These are phyloP conservation scores for Boeremia lycopersici DNA, from an alignment of 2,329 filamentous ascomycete species.

Conservation along the genomic window DNA sequence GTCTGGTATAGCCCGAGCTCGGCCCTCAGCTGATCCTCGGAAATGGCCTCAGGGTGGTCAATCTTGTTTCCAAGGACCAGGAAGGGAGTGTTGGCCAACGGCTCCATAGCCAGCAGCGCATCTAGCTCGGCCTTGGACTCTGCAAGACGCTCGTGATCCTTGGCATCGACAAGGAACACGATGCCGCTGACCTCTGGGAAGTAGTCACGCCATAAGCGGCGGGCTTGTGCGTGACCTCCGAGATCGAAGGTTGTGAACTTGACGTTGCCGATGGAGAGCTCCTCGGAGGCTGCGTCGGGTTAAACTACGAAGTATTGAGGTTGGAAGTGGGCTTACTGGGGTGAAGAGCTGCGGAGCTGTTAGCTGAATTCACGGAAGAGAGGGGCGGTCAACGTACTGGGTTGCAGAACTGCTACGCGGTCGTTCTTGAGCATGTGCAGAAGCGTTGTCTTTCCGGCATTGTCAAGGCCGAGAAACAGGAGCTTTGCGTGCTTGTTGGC, in stretches of 20 bases:
- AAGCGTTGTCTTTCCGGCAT: conserved; percentile 90
- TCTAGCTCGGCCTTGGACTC: conserved; percentile 98
- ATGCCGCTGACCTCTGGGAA: conserved; percentile 65
- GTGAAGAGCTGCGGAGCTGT: conserved; percentile 64
- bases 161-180: conserved; percentile 95
- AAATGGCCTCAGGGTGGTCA: conserved; percentile 92
- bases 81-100: conserved; percentile 92
- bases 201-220: conserved; percentile 47
- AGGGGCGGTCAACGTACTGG: conserved; percentile 24
- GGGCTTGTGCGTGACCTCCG: conserved; percentile 43
- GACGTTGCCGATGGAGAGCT: conserved; percentile 58
- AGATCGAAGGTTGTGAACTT: conserved; percentile 90
- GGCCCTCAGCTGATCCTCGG: conserved; percentile 91
- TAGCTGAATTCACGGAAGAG: conserved; percentile 4
- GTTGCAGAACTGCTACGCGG: conserved; percentile 85
- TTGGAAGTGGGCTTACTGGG: conserved; percentile 68
- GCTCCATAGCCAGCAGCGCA: conserved; percentile 90
- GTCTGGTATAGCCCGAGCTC: conserved; percentile 87
- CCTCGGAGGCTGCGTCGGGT: conserved; percentile 65
- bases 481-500: conserved; percentile 82
- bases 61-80: conserved; percentile 98
- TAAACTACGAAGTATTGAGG: neutral
- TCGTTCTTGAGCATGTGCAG: conserved; percentile 91
- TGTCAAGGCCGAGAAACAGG: conserved; percentile 82
- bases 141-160: conserved; percentile 89